Evolutionary conservation across 2,329 filamentous ascomycete genomes (phyloP), one percentile per base, ranked within the genome.

Genomic region (Arthrinium phaeospermum): DNA sequence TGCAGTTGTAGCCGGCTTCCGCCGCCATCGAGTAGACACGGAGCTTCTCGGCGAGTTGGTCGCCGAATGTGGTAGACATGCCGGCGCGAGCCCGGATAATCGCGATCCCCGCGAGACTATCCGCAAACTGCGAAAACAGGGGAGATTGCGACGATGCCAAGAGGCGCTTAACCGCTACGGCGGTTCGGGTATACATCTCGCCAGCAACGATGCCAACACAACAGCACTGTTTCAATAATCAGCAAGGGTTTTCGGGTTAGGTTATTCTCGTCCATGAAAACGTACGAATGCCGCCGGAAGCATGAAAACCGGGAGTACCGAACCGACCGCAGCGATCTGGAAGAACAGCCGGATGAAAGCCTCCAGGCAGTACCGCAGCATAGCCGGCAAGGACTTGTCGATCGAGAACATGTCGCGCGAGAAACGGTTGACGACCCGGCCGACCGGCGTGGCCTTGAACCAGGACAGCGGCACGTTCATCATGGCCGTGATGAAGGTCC

Each of bases 341-440:
- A 84, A 78, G 64, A 74, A 47, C 7, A 83, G 76, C 45, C 76
- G 77, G 7, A 80, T 76, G 67, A 79, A 77, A 41, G 78, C 81
- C 71, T 87, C 85, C 13, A 88, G 71, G 2, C 82, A 82, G 53
- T 77, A 75, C 6, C 85, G 83, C 0, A 89, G 79, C 81, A 87
- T 83, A 1, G 82, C 80, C 27, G 84, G 83, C 8, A 90, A 78
- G 1, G 80, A 76, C 10, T 83, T 85, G 74, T 90, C 89, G 70
- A 90, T 83, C 0, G 88, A 88, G n/a, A 84, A 82, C 78, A 89
- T 89, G 73, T 90, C 88, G 47, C 88, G 86, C 0, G 87, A 86
- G 74, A 90, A 88, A 16, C 89, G 85, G 75, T 89, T 89, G 71
- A 87, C 83, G 71, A 88, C 84, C 53, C 88, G 84, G 16, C 88